Conservation (phyloP, 2,329 filamentous ascomycete genomes). For the Tolypocladium capitatum region DNA sequence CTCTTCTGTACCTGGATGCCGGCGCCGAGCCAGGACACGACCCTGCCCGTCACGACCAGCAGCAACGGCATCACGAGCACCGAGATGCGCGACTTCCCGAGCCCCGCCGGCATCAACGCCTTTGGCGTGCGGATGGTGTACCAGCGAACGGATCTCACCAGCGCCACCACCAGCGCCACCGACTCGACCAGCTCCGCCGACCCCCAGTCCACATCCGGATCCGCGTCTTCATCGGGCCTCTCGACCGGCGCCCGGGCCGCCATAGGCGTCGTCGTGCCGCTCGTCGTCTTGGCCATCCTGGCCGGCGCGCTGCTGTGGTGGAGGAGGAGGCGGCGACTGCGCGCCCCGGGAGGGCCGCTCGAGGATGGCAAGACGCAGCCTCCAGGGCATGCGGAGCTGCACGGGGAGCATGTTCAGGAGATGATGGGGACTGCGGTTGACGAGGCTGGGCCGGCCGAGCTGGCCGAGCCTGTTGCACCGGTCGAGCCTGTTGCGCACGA, state of each 20-base stretch:
- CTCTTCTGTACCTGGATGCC: conserved; percentile 21
- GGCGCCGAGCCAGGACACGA: conserved; percentile 7
- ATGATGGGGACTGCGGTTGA: neutral
- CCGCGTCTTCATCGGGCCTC: conserved; percentile 1
- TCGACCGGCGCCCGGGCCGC: conserved; percentile 12
- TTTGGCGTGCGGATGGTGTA: conserved; percentile 22
- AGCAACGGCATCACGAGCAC: conserved; percentile 11
- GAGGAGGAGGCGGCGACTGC: conserved; percentile 3
- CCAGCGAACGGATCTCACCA: conserved; percentile 14
- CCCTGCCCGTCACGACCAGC: conserved; percentile 13
- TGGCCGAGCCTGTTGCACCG: too few species aligned
- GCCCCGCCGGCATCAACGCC: conserved; percentile 16
- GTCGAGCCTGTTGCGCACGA: too few species aligned
- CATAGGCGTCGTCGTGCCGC: conserved; percentile 18
- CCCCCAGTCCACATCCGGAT: neutral
- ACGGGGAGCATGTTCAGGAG: conserved; percentile 1
- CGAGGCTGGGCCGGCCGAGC: too few species aligned
- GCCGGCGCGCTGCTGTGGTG: conserved; percentile 15
- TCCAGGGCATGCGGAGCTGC: neutral
- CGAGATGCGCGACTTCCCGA: conserved; percentile 7
- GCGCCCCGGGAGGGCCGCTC: neutral
- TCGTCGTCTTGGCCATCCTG: conserved; percentile 12
- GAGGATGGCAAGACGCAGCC: too few species aligned
- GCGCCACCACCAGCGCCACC: conserved; percentile 1
- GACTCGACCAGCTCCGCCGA: neutral